These are phyloP conservation scores for Nematodospora valgi DNA, from an alignment of 805 yeast genomes.

Conservation along the genomic window DNA sequence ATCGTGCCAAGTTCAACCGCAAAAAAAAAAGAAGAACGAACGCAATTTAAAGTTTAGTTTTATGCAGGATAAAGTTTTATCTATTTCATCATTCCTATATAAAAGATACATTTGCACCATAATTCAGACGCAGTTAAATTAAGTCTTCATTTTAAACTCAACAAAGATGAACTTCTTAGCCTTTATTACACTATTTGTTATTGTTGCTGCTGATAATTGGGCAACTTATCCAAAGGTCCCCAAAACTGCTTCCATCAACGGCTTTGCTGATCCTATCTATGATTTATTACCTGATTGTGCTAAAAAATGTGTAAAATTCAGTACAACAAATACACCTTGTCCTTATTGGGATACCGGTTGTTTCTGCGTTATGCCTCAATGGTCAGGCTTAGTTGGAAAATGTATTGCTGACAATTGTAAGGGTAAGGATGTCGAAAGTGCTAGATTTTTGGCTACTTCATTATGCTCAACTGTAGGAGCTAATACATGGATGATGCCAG, in stretches of 20 bases:
- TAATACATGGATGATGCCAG: slow-evolving; percentile 29
- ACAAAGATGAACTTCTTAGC: slow-evolving; percentile 1
- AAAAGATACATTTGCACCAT: slow-evolving; percentile 1
- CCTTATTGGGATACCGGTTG: slow-evolving; percentile 45
- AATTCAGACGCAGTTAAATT: slow-evolving; percentile 25
- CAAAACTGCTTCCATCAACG: slow-evolving; percentile 45
- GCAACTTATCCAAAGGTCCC: slow-evolving; percentile 37
- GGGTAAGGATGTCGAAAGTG: slow-evolving; percentile 27
- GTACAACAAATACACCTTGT: slow-evolving; percentile 44
- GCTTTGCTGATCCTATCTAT: slow-evolving; percentile 22
- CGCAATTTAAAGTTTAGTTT: no score
- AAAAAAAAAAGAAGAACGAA: slow-evolving; percentile 1
- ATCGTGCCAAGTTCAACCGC: slow-evolving; percentile 4
- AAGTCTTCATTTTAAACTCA: no score
- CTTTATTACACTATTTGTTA: slow-evolving; percentile 1
- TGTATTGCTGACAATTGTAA: slow-evolving; percentile 37
- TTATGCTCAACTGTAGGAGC: slow-evolving; percentile 23
- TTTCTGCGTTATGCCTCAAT: slow-evolving; percentile 39
- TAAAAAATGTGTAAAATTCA: slow-evolving; percentile 24
- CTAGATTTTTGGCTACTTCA: slow-evolving; percentile 26
- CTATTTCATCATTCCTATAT: slow-evolving; percentile 2
- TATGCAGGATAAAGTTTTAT: slow-evolving; percentile 1
- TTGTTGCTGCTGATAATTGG: slow-evolving; percentile 6
- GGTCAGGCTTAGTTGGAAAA: slow-evolving; percentile 29
- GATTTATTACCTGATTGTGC: slow-evolving; percentile 42